Conservation (phyloP, 2,329 filamentous ascomycete species). For the Claviceps pusilla region DNA sequence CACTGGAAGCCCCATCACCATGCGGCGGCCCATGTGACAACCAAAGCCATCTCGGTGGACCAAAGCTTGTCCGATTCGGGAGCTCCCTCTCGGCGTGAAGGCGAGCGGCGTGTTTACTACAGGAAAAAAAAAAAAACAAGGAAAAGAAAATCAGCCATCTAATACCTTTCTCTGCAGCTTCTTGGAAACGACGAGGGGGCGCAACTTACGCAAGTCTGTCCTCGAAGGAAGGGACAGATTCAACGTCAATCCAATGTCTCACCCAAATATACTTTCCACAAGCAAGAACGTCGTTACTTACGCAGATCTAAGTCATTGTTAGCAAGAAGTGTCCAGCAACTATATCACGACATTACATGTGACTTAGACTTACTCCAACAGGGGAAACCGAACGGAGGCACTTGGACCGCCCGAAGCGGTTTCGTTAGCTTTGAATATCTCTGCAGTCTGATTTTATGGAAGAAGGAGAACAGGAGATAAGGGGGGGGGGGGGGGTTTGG, state of each 20-base stretch:
- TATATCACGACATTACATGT: no score
- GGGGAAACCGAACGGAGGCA: no score
- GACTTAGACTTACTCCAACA: no score
- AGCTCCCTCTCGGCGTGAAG: not conserved
- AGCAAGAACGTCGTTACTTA: not conserved
- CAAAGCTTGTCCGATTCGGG: not conserved
- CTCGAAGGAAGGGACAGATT: not conserved
- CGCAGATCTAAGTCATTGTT: not conserved
- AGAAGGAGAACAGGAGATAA: no score
- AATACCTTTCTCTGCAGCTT: not conserved
- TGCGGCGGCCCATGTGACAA: not conserved
- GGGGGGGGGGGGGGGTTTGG: no score
- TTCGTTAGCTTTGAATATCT: not conserved
- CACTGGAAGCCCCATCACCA: not conserved
- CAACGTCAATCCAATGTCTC: not conserved
- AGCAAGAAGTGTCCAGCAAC: not conserved
- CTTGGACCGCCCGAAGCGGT: no score
- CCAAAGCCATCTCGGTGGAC: not conserved
- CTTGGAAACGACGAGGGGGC: not conserved
- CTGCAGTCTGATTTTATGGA: not conserved
- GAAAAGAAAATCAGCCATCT: not conserved
- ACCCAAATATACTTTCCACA: not conserved
- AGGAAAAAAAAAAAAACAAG: no score
- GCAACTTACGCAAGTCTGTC: not conserved
- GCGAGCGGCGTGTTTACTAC: not conserved